These are phyloP conservation scores for Dendrobium chrysotoxum DNA, from an alignment of 106 monocot genomes.

Conservation along the genomic window DNA sequence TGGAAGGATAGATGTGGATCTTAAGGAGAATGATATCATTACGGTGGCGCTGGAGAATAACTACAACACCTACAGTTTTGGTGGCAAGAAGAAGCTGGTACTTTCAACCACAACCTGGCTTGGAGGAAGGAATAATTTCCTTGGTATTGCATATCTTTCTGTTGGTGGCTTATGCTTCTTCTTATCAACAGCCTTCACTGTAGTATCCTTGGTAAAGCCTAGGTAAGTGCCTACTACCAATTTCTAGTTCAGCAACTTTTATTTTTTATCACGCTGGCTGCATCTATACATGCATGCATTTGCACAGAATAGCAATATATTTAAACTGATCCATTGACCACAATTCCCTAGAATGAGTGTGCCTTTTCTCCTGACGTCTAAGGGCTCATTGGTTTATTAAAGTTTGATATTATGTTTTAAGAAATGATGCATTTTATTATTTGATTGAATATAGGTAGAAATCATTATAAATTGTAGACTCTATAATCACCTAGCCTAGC, in stretches of 20 bases:
- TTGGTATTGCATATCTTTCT: constrained; percentile 51
- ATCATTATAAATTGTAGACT: too few species aligned
- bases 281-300: too few species aligned
- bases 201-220: constrained; percentile 44
- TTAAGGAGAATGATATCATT: constrained; percentile 42
- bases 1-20: constrained; percentile 51
- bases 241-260: not conserved
- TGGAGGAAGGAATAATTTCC: constrained; percentile 60
- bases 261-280: too few species aligned
- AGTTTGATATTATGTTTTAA: too few species aligned
- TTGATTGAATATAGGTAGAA: too few species aligned
- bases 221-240: constrained; percentile 22
- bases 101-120: constrained; percentile 60
- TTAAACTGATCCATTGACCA: too few species aligned
- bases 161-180: constrained; percentile 51
- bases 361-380: too few species aligned
- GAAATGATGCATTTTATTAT: too few species aligned
- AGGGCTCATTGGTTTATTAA: too few species aligned
- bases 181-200: constrained; percentile 32
- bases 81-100: constrained; percentile 60
- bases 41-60: constrained; percentile 38
- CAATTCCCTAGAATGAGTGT: too few species aligned
- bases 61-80: constrained; percentile 58
- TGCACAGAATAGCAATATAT: too few species aligned
- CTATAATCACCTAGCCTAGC: too few species aligned